Evolutionary conservation across 306 rosid species (phyloP), one percentile per base, ranked within the genome.

Genomic region (Sicyos baderoa): DNA sequence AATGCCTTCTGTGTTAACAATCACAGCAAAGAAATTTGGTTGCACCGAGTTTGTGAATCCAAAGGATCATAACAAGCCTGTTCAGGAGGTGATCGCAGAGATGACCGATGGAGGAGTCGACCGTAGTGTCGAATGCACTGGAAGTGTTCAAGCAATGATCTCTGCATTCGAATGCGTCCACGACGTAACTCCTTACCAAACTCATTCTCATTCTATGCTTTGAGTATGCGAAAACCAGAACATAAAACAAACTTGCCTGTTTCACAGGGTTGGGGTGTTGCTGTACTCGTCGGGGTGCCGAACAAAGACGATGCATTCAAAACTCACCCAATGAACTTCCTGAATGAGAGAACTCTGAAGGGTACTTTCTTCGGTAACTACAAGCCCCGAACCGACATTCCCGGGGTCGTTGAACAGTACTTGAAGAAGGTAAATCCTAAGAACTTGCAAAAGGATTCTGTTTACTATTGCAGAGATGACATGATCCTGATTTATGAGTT

Each of bases 81-180:
- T 87, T 57, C 96, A 91, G 69, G 18, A 89, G 90, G 96, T 92
- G 9, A 83, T 91, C 40, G 95, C 89, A 60, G 95, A 80, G 59
- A 84, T 91, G 95, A 91, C 97, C 3, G 69, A 83, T 6, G 96
- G 96, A 56, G 97, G 96, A 44, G 97, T 91, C 21, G 97, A 91
- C 77, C 86, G 95, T 32, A 89, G 95, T 29, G 70, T 91, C 22
- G 97, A 91, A 73, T 91, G 97, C 71, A 91, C 96, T 0, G 96
- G 96, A 21, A 91, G 90, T 79, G 29, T 87, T 55, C 96, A 91
- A 72, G 96, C 96, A 29, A 89, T 89, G 95, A 82, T 87, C 74
- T 86, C 97, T 6, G 96, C 97, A 5, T 91, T 91, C 21, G 97
- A 91, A 84, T 89, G 96, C 47, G 96, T 91, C 44, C 97, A 91